Base-by-base conservation (phyloP, 768 basidiomycete genomes). In the Tricholoma matsutake region DNA sequence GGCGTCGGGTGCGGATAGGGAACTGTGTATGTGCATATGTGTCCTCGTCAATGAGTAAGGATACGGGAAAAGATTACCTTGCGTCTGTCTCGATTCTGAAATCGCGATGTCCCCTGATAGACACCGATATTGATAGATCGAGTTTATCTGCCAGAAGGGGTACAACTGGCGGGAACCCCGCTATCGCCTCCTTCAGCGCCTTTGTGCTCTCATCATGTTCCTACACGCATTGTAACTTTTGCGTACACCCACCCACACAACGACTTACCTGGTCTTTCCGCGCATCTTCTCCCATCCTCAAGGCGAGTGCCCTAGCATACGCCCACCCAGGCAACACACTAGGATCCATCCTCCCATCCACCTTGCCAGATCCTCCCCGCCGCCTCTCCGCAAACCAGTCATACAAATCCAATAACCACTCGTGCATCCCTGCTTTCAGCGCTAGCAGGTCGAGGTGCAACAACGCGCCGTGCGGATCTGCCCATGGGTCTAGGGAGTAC, bases 391-490 rank as follows among this genome's bases (percentile, higher is more conserved):
- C 72, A 62, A 84, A 85, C 16, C 80, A 62, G 37, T 84, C 79
- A 68, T 78, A 90, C 35, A 91, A 70, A 39, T 90, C 85, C 47
- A 95, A 70, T 9, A 98, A 69, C 96, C 95, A 98, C 43, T 87
- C 77, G 10, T 79, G 70, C 84, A 95, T 88, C 28, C 87, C 86
- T 0, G 89, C 81, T 71, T 95, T 96, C 61, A 94, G 76, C 0
- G 92, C 87, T 20, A 98, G 78, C 68, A 88, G 91, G 65, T 99
- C 95, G 1, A 98, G 79, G 68, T 93, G 89, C 11, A 95, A 76
- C 1, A 89, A 75, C 1, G 88, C 83, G 1, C 94, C 95, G 67
- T 97, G 95, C 0, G 96, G 96, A 67, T 96, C 95, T n/a, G 78
- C 79, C 76, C 83, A 83, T 0, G 96, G 93, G 69, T 97, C 94